Evolutionary conservation across 2,329 filamentous ascomycete species (phyloP), one percentile per base, ranked within the genome.

Genomic region (Fusarium decemcellulare): DNA sequence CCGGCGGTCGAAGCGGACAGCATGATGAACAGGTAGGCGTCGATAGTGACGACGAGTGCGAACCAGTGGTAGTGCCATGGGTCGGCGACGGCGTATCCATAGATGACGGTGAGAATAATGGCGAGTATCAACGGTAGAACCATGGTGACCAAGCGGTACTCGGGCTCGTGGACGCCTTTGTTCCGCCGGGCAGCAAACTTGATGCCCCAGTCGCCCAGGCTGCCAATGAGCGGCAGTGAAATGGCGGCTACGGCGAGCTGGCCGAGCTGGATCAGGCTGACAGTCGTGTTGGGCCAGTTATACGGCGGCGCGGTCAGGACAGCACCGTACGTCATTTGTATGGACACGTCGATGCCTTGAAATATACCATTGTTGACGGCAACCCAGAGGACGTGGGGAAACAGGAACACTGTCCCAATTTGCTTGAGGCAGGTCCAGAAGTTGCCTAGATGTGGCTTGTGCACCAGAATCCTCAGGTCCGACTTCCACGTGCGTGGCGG

Each of bases 91-190:
- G 37, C 37, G 11, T 14, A 15, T 12, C 37, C 37, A 15, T 14
- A 40, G 11, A 66, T 46, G n/a, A 66, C 63, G 15, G 39, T 48
- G 12, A 48, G 42, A 4, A 62, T 7, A 12, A 66, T 40, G 5
- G 37, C 37, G 6, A 50, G 27, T 4, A 52, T 46, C 7, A 32
- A 37, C 4, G 59, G 59, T 10, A 62, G 43, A 30, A 52, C n/a
- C 8, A 62, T 10, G 12, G 46, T 36, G 15, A 57, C 50, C 15
- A 62, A 15, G 6, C 59, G 59, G 15, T 52, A 57, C 34, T 62
- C 59, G 30, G 59, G 59, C 52, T 62, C 36, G 18, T 48, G 27
- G 6, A 36, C 3, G 8, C n/a, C 50, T n/a, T 37, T 27, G 23
- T 44, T 44, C 18, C 42, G 56, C 15, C 14, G 8, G 11, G 34